Conservation (phyloP, 805 yeast species). For the Pichia gijzeniarum region DNA sequence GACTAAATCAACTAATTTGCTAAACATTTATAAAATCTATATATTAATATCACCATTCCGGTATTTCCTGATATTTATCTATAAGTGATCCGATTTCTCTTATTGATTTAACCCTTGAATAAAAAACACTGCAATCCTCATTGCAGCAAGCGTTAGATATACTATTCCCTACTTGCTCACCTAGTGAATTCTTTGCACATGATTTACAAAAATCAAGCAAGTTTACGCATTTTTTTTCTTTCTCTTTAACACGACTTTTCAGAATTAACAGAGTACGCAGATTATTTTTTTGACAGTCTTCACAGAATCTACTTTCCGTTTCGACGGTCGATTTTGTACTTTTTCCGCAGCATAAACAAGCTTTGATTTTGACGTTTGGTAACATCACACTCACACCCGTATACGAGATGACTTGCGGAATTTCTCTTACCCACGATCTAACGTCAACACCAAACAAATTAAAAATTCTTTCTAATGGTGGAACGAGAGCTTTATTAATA, state of each 20-base stretch:
- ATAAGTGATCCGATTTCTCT: constrained; percentile 20
- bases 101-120: constrained; percentile 40
- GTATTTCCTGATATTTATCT: constrained; percentile 12
- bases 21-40: not conserved
- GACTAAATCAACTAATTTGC: not conserved
- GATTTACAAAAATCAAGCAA: constrained; percentile 17
- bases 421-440: constrained; percentile 63
- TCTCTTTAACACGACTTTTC: constrained; percentile 21
- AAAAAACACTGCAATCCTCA: constrained; percentile 60
- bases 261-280: constrained; percentile 31
- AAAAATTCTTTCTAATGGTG: constrained; percentile 84
- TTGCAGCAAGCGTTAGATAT: constrained; percentile 44
- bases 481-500: constrained; percentile 74
- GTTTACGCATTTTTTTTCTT: constrained; percentile 26
- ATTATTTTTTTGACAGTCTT: constrained; percentile 31
- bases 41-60: constrained; percentile 20
- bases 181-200: constrained; percentile 35
- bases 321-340: not conserved
- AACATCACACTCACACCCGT: constrained; percentile 14
- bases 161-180: constrained; percentile 15
- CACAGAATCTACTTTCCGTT: constrained; percentile 27
- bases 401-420: constrained; percentile 40
- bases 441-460: constrained; percentile 79
- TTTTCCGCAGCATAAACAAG: constrained; percentile 28
- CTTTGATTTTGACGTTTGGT: constrained; percentile 20